Base-by-base conservation (phyloP, 2,329 filamentous ascomycete genomes). In the Microcyclosporella mali region DNA sequence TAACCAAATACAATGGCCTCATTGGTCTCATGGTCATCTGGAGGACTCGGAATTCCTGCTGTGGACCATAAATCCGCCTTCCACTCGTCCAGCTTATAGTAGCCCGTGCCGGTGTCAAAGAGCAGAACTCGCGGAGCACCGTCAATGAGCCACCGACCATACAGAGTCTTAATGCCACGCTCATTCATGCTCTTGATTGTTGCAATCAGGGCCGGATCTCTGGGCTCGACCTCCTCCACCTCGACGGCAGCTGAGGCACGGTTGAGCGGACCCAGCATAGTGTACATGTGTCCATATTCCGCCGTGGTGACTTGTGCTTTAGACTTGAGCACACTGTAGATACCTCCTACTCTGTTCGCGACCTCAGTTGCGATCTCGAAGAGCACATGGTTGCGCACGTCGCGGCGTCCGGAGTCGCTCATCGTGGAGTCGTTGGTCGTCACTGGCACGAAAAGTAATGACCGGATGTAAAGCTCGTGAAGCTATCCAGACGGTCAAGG, bases 261-360 rank as follows among this genome's bases (percentile, higher is more conserved):
- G 70, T 97, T 95, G 64, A 94, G 81, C 45, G 92, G 92, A 2
- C 92, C 92, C 65, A 98, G 89, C 53, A 97, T 78, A 19, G 88
- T 94, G 69, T 98, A 98, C 55, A 88, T 81, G 47, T 95, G 88
- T 68, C 92, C 92, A 92, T 97, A 98, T 69, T 98, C 92, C 49
- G 88, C 88, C 1, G 90, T 95, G 33, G 92, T 97, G 49, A 97
- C 92, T 38, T 92, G 90, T 29, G 92, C 90, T 70, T 98, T 98
- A 49, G 92, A 98, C 70, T 98, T 98, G 70, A 98, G 82, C 54
- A 98, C 92, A 12, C 90, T 97, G 75, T 98, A 98, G 70, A 98
- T 98, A 59, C 92, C 92, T 62, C 92, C 92, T 49, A 98, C 92
- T 77, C 92, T 81, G 75, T 97, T 94, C 50, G 92, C 92, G 57